These are phyloP conservation scores for Kodamaea neixiangensis DNA, from an alignment of 805 yeast genomes.

Conservation along the genomic window DNA sequence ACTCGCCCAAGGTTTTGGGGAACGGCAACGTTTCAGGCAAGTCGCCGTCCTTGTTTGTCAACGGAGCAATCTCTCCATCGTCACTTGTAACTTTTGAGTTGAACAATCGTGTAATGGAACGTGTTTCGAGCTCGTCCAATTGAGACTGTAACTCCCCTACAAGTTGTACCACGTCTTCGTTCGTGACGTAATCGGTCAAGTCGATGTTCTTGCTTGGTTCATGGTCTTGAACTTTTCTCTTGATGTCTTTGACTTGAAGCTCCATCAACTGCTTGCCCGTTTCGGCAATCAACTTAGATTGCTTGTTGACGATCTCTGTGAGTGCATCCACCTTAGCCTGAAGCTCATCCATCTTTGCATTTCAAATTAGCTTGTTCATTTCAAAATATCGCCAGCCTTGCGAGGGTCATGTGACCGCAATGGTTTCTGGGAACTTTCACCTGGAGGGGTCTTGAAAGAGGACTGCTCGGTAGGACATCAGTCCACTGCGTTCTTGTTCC, in stretches of 20 bases:
- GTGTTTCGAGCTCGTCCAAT: conserved; percentile 73
- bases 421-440: no score
- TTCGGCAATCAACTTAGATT: conserved; percentile 62
- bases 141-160: conserved; percentile 92
- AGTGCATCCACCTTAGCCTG: conserved; percentile 51
- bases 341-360: conserved; percentile 5
- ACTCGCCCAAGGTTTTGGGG: conserved; percentile 61
- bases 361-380: background rate
- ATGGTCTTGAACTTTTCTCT: conserved; percentile 21
- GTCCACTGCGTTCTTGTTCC: background rate
- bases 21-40: conserved; percentile 49
- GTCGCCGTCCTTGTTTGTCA: conserved; percentile 80
- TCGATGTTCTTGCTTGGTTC: conserved; percentile 18
- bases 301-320: conserved; percentile 59
- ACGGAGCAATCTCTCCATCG: conserved; percentile 56
- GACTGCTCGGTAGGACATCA: no score
- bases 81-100: conserved; percentile 53
- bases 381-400: background rate
- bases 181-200: conserved; percentile 65
- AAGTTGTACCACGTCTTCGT: conserved; percentile 81
- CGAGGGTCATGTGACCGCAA: background rate
- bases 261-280: conserved; percentile 81
- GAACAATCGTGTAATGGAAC: conserved; percentile 68
- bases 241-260: conserved; percentile 61
- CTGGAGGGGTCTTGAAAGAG: no score